Percentiles rank a stretch among this genome's conserved stretches.
Evolutionary conservation across 805 yeast species (phyloP).

Genomic region (Saccharomycopsis lassenensis): DNA sequence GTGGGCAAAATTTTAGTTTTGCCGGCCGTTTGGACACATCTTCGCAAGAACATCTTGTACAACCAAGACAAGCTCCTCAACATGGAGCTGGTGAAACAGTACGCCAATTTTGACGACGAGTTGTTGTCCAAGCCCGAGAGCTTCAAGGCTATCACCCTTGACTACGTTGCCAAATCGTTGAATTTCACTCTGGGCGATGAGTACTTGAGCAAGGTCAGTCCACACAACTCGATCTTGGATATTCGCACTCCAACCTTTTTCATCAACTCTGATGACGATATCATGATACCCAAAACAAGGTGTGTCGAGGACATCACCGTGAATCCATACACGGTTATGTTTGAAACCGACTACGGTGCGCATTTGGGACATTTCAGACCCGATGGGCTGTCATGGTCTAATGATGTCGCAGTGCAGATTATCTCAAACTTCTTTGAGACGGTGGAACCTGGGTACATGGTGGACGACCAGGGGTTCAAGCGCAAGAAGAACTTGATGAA

Average conservation of each 20-base stretch:
- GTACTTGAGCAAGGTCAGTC: constrained; percentile 57
- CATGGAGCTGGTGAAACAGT: constrained; percentile 26
- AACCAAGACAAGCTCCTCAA: too few species aligned
- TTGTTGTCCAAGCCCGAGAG: too few species aligned
- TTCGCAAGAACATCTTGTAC: too few species aligned
- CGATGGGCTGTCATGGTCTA: constrained; percentile 38
- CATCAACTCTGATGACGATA: constrained; percentile 58
- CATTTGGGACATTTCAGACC: constrained; percentile 46
- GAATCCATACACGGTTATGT: constrained; percentile 49
- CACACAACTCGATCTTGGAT: constrained; percentile 42
- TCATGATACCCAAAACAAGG: too few species aligned
- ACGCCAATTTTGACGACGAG: constrained; percentile 51
- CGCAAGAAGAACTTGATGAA: too few species aligned
- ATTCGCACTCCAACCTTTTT: constrained; percentile 53
- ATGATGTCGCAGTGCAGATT: too few species aligned
- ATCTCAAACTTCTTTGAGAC: too few species aligned
- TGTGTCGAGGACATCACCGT: constrained; percentile 42
- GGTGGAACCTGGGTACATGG: too few species aligned
- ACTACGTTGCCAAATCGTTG: constrained; percentile 51
- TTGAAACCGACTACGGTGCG: constrained; percentile 59
- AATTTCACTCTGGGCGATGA: constrained; percentile 54
- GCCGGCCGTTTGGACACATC: too few species aligned
- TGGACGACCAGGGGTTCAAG: too few species aligned
- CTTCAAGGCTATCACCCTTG: too few species aligned
- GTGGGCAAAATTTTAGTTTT: too few species aligned